These are phyloP conservation scores for Paracoccidioides brasiliensis DNA, from an alignment of 2,329 filamentous ascomycete genomes.

Conservation along the genomic window DNA sequence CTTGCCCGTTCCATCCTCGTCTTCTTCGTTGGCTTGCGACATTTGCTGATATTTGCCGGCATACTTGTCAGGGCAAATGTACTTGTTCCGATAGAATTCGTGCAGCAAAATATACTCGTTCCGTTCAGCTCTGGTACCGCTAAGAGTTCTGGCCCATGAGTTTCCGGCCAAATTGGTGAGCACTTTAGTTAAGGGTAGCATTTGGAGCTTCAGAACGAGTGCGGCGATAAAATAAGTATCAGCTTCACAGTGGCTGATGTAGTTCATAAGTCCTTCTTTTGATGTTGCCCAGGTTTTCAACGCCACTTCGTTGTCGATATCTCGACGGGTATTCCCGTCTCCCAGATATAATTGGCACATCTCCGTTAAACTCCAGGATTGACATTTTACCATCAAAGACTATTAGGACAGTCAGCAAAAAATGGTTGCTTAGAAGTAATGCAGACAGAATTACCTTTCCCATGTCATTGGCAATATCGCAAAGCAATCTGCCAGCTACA, in stretches of 20 bases:
- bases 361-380: constrained; percentile 94
- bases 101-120: constrained; percentile 99
- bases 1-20: constrained; percentile 53
- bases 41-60: constrained; percentile 63
- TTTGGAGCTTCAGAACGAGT: constrained; percentile 74
- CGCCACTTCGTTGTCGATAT: constrained; percentile 78
- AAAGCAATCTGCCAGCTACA: constrained; percentile 76
- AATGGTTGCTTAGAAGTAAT: not conserved
- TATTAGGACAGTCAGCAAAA: constrained; percentile 19
- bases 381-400: constrained; percentile 91
- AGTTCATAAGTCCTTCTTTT: constrained; percentile 80
- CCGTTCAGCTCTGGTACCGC: constrained; percentile 87
- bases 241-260: constrained; percentile 82
- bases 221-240: constrained; percentile 95
- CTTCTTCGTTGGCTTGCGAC: constrained; percentile 56
- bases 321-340: constrained; percentile 57
- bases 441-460: constrained; percentile 48
- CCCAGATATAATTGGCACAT: constrained; percentile 89
- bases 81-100: constrained; percentile 92
- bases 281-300: constrained; percentile 76
- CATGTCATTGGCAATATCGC: constrained; percentile 89
- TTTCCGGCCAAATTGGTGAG: constrained; percentile 94
- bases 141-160: constrained; percentile 92
- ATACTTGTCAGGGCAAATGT: constrained; percentile 93
- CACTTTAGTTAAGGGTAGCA: constrained; percentile 86